Base-by-base conservation (phyloP, 192 early-diverging fungal genomes). In the Coemansia erecta region DNA sequence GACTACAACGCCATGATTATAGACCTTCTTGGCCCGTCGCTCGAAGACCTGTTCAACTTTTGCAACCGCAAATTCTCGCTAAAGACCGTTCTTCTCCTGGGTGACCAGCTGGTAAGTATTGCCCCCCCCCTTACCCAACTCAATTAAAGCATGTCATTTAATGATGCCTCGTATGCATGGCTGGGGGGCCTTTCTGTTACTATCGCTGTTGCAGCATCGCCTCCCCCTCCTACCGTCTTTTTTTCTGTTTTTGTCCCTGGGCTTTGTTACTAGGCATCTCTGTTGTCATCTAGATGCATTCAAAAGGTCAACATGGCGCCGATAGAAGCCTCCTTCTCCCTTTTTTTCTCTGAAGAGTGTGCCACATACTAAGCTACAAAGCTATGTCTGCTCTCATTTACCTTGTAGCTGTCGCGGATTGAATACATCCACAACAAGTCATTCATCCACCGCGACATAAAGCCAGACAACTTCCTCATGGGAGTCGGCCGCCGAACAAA, bases 381-480 rank as follows among this genome's bases (percentile, higher is more conserved):
- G 7, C 42, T 44, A 8, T 44, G 17, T 18, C 42, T 49, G 44
- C 18, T 17, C 18, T 19, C 44, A 8, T 6, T 3, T 19, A 2
- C 13, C 33, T n/a, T 71, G 62, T 78, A 78, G 75, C 63, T 89
- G 53, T 88, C 87, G 28, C 84, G 88, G 46, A 85, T 91, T 55
- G 87, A 91, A 70, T 87, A 87, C 59, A 88, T 90, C 58, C 91
- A 90, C 63, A 85, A 83, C 58, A 93, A 92, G 73, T 90, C 91
- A 66, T 92, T 94, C 63, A 92, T 95, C 61, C 92, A 95, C 66
- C 85, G 94, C 58, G 91, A 91, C 64, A 93, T 93, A 60, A 92
- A 94, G 64, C 91, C 91, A 5, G 92, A 94, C 64, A 95, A 95
- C 82, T 94, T 94, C 66, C 59, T 94, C 53, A 91, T 95, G 87